A percentile compares a stretch with the other conserved stretches of the same genome.
These are phyloP conservation scores for Blastomyces gilchristii DNA, from an alignment of 2,329 filamentous ascomycete genomes.

Conservation along the genomic window DNA sequence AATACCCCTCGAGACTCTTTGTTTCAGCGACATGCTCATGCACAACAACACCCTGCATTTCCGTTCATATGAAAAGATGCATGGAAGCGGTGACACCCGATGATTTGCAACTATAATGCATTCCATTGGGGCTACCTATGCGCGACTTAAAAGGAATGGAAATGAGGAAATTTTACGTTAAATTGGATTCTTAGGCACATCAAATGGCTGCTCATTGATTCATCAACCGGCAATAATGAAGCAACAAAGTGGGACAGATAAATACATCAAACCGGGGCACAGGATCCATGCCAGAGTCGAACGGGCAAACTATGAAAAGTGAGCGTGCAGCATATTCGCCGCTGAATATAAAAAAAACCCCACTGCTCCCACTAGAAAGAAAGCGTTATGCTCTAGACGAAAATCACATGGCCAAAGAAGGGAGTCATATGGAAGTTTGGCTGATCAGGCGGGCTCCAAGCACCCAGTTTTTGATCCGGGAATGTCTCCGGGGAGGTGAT, in stretches of 20 bases:
- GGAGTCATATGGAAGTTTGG: slow-evolving; percentile 42
- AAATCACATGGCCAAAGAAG: slow-evolving; percentile 36
- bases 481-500: slow-evolving; percentile 35
- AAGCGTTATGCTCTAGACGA: slow-evolving; percentile 22
- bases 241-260: background rate
- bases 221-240: background rate
- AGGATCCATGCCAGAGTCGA: background rate
- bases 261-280: background rate
- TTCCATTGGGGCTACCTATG: background rate
- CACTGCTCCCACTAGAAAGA: background rate
- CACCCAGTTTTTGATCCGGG: slow-evolving; percentile 26
- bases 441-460: slow-evolving; percentile 39
- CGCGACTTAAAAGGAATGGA: background rate
- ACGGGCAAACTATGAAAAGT: background rate
- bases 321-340: background rate
- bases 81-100: background rate
- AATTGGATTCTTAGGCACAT: background rate
- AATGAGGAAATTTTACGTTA: background rate
- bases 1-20: background rate
- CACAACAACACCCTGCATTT: background rate
- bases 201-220: background rate
- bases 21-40: background rate
- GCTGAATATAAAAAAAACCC: background rate
- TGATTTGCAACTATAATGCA: background rate
- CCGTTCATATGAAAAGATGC: background rate